A percentile compares a stretch with the other conserved stretches of the same genome.
phyloP scores from a whole-genome alignment of 305 asterid genomes.

The Fraxinus floribunda region DNA sequence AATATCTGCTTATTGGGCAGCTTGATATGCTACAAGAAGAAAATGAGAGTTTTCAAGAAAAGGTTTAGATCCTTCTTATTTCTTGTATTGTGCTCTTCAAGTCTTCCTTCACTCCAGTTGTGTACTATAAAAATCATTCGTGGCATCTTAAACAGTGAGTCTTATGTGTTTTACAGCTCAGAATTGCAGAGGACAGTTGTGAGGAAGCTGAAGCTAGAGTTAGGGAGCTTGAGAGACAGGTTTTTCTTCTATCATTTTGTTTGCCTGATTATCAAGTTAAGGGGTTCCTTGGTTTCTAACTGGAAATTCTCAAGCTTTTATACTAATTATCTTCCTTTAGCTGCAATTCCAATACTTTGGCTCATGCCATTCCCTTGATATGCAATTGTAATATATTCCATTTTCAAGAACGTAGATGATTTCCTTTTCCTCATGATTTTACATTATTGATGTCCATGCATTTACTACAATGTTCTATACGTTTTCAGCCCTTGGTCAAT shows the following conservation, averaged over 20 bases:
- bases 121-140: slow-evolving; percentile 21
- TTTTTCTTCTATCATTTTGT: slow-evolving; percentile 27
- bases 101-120: slow-evolving; percentile 15
- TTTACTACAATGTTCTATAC: slow-evolving; percentile 7
- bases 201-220: slow-evolving; percentile 91
- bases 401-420: not conserved
- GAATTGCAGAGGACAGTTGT: slow-evolving; percentile 67
- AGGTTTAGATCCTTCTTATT: slow-evolving; percentile 48
- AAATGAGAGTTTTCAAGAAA: slow-evolving; percentile 73
- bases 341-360: not conserved
- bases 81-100: slow-evolving; percentile 13
- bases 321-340: slow-evolving; percentile 1
- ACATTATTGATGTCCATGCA: not conserved
- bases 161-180: slow-evolving; percentile 50
- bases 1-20: slow-evolving; percentile 49
- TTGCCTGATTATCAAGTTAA: slow-evolving; percentile 14
- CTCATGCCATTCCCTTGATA: not conserved
- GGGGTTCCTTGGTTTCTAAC: slow-evolving; percentile 20
- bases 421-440: not conserved
- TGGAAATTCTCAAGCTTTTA: slow-evolving; percentile 11
- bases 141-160: slow-evolving; percentile 24
- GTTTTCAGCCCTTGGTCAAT: not conserved
- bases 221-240: slow-evolving; percentile 98
- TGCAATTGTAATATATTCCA: not conserved
- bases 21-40: slow-evolving; percentile 95